Evolutionary conservation across 306 rosid species (phyloP).

Genomic region (Inga oerstediana): DNA sequence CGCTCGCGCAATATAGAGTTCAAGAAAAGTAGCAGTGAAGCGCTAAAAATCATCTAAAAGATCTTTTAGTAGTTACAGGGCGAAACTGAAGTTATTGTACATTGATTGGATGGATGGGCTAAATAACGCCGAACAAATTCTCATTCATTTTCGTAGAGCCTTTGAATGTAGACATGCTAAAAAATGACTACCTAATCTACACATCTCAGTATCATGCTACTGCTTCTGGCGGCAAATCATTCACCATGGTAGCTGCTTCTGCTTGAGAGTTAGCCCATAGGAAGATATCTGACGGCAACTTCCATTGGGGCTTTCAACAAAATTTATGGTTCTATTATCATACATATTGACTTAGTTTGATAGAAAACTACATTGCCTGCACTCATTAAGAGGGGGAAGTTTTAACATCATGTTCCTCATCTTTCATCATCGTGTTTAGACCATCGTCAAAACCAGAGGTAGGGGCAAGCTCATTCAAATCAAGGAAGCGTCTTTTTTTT

Average conservation of each 20-base stretch:
- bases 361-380: slow-evolving; percentile 40
- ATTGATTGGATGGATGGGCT: slow-evolving; percentile 61
- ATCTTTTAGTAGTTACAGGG: slow-evolving; percentile 60
- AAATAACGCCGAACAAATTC: slow-evolving; percentile 66
- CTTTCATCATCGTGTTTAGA: slow-evolving; percentile 67
- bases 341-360: slow-evolving; percentile 59
- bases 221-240: slow-evolving; percentile 63
- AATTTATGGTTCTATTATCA: slow-evolving; percentile 71
- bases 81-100: slow-evolving; percentile 72
- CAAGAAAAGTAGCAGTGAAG: slow-evolving; percentile 37
- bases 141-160: slow-evolving; percentile 61
- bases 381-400: slow-evolving; percentile 47
- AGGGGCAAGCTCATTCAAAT: slow-evolving; percentile 95
- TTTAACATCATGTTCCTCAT: slow-evolving; percentile 64
- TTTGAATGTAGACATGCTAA: slow-evolving; percentile 65
- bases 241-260: slow-evolving; percentile 51
- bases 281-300: slow-evolving; percentile 62
- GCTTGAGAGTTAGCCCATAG: slow-evolving; percentile 49
- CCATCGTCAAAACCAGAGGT: slow-evolving; percentile 90
- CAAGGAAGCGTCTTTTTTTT: slow-evolving; percentile 79
- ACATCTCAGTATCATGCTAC: slow-evolving; percentile 57
- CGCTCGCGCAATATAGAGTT: background rate
- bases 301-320: slow-evolving; percentile 71
- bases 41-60: slow-evolving; percentile 42
- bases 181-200: slow-evolving; percentile 91